A percentile compares a stretch with the other conserved stretches of the same genome.
Conservation (phyloP, 345 rosid genomes). For the Geranium brycei region DNA sequence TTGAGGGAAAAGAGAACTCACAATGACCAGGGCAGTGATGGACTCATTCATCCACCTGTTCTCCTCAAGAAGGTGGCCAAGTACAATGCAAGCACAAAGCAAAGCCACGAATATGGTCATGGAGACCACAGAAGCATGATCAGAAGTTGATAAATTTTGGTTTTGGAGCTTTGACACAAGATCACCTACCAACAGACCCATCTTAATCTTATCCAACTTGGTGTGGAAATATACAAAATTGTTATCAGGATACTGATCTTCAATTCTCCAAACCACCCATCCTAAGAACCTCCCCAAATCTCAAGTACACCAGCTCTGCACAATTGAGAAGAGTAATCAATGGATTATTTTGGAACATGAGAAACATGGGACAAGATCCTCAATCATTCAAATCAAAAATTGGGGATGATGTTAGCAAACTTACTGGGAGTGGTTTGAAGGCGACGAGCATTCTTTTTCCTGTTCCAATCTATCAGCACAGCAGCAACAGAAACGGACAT, state of each 20-base stretch:
- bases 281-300: neutral
- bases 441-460: no score
- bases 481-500: no score
- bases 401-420: no score
- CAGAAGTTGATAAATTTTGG: constrained; percentile 11
- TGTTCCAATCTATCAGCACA: no score
- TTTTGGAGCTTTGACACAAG: constrained; percentile 23
- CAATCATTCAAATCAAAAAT: no score
- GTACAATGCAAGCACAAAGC: constrained; percentile 8
- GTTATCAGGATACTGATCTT: neutral
- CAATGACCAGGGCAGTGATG: constrained; percentile 80
- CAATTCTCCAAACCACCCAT: neutral
- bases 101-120: constrained; percentile 8
- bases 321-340: no score
- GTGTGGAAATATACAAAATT: no score
- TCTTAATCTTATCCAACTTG: constrained; percentile 18
- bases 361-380: no score
- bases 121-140: constrained; percentile 7
- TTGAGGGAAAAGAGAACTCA: constrained; percentile 21
- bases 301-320: neutral
- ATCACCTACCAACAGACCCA: constrained; percentile 25
- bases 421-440: no score
- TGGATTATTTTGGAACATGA: no score
- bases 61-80: constrained; percentile 8
- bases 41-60: constrained; percentile 18